phyloP scores from a whole-genome alignment of 2,329 filamentous ascomycete genomes.

The Botrytis elliptica region DNA sequence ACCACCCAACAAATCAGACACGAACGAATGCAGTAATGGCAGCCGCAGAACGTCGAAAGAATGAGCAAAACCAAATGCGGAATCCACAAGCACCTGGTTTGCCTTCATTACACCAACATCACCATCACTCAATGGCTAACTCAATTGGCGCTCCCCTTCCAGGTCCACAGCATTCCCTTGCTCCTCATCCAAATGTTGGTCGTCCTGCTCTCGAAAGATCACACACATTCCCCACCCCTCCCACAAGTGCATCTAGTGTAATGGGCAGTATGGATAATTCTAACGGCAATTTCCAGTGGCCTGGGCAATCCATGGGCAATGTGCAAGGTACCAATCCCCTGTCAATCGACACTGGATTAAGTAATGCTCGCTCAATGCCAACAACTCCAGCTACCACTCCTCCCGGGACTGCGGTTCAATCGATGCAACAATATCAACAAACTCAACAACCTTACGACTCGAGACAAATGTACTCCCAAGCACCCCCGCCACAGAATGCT shows the following conservation, averaged over 20 bases:
- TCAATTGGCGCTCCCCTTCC: conserved; percentile 54
- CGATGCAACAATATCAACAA: conserved; percentile 73
- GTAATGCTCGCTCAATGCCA: conserved; percentile 80
- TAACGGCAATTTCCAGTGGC: conserved; percentile 78
- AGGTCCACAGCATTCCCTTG: conserved; percentile 49
- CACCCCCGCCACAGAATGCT: conserved; percentile 64
- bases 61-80: conserved; percentile 66
- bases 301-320: conserved; percentile 58
- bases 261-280: conserved; percentile 70
- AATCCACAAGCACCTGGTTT: conserved; percentile 54
- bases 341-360: conserved; percentile 77
- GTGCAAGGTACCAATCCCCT: conserved; percentile 67
- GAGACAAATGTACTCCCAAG: conserved; percentile 74
- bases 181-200: conserved; percentile 68
- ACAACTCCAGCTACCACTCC: conserved; percentile 90
- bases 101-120: conserved; percentile 68
- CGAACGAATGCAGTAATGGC: conserved; percentile 85
- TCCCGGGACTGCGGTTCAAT: conserved; percentile 72
- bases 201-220: conserved; percentile 79
- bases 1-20: conserved; percentile 86
- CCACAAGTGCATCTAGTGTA: conserved; percentile 86
- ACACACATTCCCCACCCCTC: conserved; percentile 91
- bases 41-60: conserved; percentile 74
- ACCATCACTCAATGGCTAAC: conserved; percentile 61
- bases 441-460: conserved; percentile 72